Evolutionary conservation across 2,329 filamentous ascomycete genomes (phyloP).

Genomic region (Nigrospora oryzae): DNA sequence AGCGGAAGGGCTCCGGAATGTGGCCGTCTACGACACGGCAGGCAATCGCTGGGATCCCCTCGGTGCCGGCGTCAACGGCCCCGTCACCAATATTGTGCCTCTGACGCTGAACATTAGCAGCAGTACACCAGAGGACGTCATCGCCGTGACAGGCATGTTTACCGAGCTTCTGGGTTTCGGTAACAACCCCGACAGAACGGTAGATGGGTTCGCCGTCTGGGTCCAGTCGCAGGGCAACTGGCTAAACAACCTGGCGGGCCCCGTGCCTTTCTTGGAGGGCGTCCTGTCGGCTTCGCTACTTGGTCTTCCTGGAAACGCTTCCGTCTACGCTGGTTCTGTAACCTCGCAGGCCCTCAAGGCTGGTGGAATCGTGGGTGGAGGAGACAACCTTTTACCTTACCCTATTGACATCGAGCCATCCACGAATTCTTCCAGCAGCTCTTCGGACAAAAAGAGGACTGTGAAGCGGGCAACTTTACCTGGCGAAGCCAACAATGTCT

Average conservation of each 20-base stretch:
- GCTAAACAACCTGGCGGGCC: slow-evolving; percentile 68
- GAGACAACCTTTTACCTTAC: slow-evolving; percentile 43
- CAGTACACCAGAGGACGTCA: slow-evolving; percentile 59
- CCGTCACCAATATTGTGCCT: slow-evolving; percentile 65
- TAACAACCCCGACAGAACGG: slow-evolving; percentile 50
- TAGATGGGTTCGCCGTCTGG: slow-evolving; percentile 82
- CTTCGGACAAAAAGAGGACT: slow-evolving; percentile 21
- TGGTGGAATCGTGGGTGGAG: slow-evolving; percentile 63
- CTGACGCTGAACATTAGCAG: slow-evolving; percentile 71
- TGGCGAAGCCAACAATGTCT: slow-evolving; percentile 29
- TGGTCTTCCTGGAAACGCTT: slow-evolving; percentile 52
- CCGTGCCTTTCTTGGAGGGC: slow-evolving; percentile 61
- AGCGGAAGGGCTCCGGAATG: slow-evolving; percentile 58
- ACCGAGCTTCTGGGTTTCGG: slow-evolving; percentile 61
- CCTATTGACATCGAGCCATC: slow-evolving; percentile 46
- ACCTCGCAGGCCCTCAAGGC: slow-evolving; percentile 66
- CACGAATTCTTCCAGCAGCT: slow-evolving; percentile 15
- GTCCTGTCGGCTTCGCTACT: slow-evolving; percentile 61
- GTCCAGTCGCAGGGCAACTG: slow-evolving; percentile 78
- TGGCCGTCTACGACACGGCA: slow-evolving; percentile 66
- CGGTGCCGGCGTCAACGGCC: slow-evolving; percentile 78
- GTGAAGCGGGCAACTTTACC: slow-evolving; percentile 37
- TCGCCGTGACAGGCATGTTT: slow-evolving; percentile 78
- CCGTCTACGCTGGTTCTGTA: slow-evolving; percentile 78
- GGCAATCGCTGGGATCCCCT: slow-evolving; percentile 68